A percentile compares a stretch with the other conserved stretches of the same genome.
phyloP scores from a whole-genome alignment of 495 filamentous ascomycete species.

The Penicillium taxi region DNA sequence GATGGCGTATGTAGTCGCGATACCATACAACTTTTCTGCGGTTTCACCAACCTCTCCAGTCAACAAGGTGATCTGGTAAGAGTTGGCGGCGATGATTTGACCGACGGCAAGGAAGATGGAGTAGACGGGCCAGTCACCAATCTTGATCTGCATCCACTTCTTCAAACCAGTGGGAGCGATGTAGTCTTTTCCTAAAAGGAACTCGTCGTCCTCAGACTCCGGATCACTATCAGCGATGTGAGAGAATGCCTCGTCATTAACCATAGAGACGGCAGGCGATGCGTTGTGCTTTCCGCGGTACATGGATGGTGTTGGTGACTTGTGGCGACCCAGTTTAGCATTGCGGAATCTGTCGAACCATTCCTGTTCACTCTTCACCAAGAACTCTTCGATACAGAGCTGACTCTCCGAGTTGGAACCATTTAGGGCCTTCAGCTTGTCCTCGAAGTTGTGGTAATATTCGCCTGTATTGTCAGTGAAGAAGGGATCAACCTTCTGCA shows the following conservation, averaged over 20 bases:
- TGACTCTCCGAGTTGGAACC: constrained; percentile 49
- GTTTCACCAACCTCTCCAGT: constrained; percentile 56
- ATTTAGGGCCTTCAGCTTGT: constrained; percentile 49
- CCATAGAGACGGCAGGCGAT: constrained; percentile 24
- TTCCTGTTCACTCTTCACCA: constrained; percentile 60
- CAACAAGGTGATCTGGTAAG: constrained; percentile 63
- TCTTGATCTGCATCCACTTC: constrained; percentile 42
- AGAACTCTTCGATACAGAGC: constrained; percentile 59
- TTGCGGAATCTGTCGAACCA: constrained; percentile 58
- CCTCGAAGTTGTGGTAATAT: constrained; percentile 52
- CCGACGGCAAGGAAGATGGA: constrained; percentile 57
- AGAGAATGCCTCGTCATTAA: constrained; percentile 25
- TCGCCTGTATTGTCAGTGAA: constrained; percentile 60
- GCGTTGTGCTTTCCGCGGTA: constrained; percentile 25
- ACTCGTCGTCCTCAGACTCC: constrained; percentile 40
- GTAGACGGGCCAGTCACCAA: constrained; percentile 65
- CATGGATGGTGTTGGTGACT: constrained; percentile 39
- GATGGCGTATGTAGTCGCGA: constrained; percentile 56
- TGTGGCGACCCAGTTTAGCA: constrained; percentile 44
- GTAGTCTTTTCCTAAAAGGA: constrained; percentile 58
- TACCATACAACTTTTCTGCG: constrained; percentile 57
- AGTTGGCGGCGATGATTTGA: constrained; percentile 63
- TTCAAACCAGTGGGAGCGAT: constrained; percentile 56
- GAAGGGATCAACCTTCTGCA: constrained; percentile 65
- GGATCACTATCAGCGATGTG: constrained; percentile 21